Base-by-base conservation (phyloP, 2,329 filamentous ascomycete species). In the Penicillium freii region DNA sequence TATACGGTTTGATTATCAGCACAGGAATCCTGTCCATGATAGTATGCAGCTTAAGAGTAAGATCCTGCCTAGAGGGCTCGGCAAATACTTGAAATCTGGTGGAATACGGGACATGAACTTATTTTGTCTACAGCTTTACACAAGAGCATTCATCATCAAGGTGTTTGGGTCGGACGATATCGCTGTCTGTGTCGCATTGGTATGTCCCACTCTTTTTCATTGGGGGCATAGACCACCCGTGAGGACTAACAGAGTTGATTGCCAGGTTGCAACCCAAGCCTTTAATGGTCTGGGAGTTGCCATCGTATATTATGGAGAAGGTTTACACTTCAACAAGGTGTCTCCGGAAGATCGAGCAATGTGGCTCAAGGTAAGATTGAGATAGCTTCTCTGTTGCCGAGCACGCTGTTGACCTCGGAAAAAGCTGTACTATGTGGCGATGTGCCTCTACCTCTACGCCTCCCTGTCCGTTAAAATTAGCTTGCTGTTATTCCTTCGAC, bases 391-490 rank as follows among this genome's bases (percentile, higher is more conserved):
- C 17, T 13, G 2, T 21, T 40, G n/a, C 7, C 11, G 33, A 40
- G 10, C n/a, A 29, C 9, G 10, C 21, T 11, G n/a, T 25, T 50
- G 7, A 50, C 23, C 2, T 40, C 1, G 2, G 17, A 11, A 11
- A 33, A n/a, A 57, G 55, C 50, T 57, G 10, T 57, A 57, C n/a
- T 57, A 57, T 38, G 49, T 42, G 19, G 55, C 55, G 9, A 57
- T 57, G 55, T 57, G 55, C n/a, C 2, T 57, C 3, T 57, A 57
- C 13, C 55, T 57, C 21, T 57, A 54, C 8, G 31, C 49, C 7
- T 57, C 55, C 4, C 13, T 57, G 11, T 44, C 49, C 5, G 55
- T 57, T 1, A 57, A 57, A 23, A 11, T 54, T 0, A 57, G 55
- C 44, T 31, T 57, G 29, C 23, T 57, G 25, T 4, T 57, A 21